Percentiles rank a stretch among this genome's conserved stretches.
These are phyloP conservation scores for Lactifluus volemus DNA, from an alignment of 768 basidiomycete species.

Conservation along the genomic window DNA sequence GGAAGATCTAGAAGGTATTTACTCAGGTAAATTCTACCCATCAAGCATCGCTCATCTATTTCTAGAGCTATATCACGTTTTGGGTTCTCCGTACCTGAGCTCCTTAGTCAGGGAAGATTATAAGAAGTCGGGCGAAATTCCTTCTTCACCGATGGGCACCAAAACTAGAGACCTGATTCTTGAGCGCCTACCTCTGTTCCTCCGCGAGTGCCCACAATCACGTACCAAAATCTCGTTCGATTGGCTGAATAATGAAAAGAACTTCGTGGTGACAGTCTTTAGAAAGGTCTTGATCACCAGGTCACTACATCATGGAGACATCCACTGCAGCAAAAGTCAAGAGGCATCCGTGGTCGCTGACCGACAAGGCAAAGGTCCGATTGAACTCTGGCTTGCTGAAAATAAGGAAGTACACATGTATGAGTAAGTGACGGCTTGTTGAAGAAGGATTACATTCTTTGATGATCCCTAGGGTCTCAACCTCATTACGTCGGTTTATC, in stretches of 20 bases:
- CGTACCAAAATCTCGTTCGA: constrained; percentile 49
- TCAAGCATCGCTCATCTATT: background rate
- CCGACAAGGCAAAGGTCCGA: constrained; percentile 43
- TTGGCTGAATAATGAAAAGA: constrained; percentile 55
- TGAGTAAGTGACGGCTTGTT: constrained; percentile 51
- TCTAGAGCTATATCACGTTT: constrained; percentile 60
- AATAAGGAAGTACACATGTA: constrained; percentile 80
- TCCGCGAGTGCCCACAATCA: constrained; percentile 78
- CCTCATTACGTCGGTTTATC: constrained; percentile 68
- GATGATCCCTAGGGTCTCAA: constrained; percentile 55
- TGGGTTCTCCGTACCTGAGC: constrained; percentile 72
- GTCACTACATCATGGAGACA: constrained; percentile 44
- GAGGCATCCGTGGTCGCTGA: constrained; percentile 70
- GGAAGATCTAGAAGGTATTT: constrained; percentile 80
- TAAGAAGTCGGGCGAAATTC: constrained; percentile 45
- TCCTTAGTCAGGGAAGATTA: constrained; percentile 72
- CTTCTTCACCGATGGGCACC: constrained; percentile 36
- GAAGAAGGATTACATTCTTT: background rate
- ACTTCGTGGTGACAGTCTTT: constrained; percentile 65
- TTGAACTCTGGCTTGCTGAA: constrained; percentile 71
- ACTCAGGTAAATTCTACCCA: background rate
- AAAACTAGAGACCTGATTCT: constrained; percentile 58
- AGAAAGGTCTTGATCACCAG: constrained; percentile 56
- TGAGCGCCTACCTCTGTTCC: constrained; percentile 85
- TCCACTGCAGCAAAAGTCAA: constrained; percentile 43